Conservation (phyloP, 2,329 filamentous ascomycete species). For the Huntiella moniliformis region DNA sequence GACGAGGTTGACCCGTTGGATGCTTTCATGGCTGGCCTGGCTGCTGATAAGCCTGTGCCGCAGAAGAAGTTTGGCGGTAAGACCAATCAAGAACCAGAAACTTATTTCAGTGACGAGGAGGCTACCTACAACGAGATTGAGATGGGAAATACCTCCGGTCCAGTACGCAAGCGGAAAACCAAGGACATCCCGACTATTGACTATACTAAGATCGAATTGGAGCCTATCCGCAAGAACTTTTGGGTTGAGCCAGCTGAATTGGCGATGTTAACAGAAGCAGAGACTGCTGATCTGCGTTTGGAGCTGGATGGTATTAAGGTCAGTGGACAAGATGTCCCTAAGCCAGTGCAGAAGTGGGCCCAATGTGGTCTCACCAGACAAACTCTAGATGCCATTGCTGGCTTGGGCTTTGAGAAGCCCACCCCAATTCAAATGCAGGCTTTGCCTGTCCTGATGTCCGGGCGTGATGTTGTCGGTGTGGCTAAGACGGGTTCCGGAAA, state of each 20-base stretch:
- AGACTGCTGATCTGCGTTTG: slow-evolving; percentile 61
- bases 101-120: slow-evolving; percentile 80
- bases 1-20: slow-evolving; percentile 67
- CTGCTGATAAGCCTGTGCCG: slow-evolving; percentile 23
- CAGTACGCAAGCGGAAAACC: slow-evolving; percentile 57
- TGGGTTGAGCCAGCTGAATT: slow-evolving; percentile 82
- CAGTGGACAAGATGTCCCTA: slow-evolving; percentile 69
- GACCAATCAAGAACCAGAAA: slow-evolving; percentile 51
- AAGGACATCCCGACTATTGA: slow-evolving; percentile 83
- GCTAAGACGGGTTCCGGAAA: slow-evolving; percentile 97
- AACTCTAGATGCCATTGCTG: slow-evolving; percentile 67
- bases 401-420: slow-evolving; percentile 67
- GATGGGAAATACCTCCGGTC: slow-evolving; percentile 28
- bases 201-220: slow-evolving; percentile 70
- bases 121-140: slow-evolving; percentile 33
- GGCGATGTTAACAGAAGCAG: slow-evolving; percentile 63
- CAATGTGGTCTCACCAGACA: slow-evolving; percentile 81
- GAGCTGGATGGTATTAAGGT: slow-evolving; percentile 95
- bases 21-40: slow-evolving; percentile 76
- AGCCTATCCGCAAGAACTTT: slow-evolving; percentile 81
- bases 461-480: slow-evolving; percentile 84
- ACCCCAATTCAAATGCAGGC: slow-evolving; percentile 93
- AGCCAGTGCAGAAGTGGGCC: slow-evolving; percentile 90
- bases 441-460: slow-evolving; percentile 87
- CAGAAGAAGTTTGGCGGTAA: slow-evolving; percentile 17